Conservation (phyloP, 148 eudicot species). For the Polygonum maritimum region DNA sequence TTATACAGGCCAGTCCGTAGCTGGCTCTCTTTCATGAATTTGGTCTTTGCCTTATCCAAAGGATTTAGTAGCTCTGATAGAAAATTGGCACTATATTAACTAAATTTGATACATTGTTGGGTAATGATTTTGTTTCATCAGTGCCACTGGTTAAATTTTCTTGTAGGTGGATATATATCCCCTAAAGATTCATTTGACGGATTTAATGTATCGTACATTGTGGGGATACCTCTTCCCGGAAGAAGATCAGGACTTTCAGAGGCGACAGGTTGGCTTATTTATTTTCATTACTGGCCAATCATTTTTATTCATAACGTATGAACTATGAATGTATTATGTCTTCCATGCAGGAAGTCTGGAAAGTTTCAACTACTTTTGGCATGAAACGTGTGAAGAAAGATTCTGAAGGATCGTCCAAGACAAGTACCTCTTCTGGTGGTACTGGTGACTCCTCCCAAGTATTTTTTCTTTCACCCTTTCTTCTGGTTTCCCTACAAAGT, state of each 20-base stretch:
- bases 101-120: not conserved
- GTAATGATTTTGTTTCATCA: not conserved
- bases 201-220: slow-evolving; percentile 77
- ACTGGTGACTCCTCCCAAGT: slow-evolving; percentile 58
- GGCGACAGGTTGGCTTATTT: slow-evolving; percentile 69
- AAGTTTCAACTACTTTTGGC: slow-evolving; percentile 95
- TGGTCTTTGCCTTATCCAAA: not conserved
- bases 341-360: slow-evolving; percentile 77
- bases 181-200: slow-evolving; percentile 90
- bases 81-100: not conserved
- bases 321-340: not conserved
- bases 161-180: slow-evolving; percentile 93
- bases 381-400: slow-evolving; percentile 78
- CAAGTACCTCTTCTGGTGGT: slow-evolving; percentile 44
- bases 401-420: slow-evolving; percentile 47
- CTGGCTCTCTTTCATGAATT: not conserved
- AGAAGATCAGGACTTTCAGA: slow-evolving; percentile 96
- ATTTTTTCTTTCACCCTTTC: slow-evolving; percentile 13
- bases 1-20: not conserved
- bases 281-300: not conserved
- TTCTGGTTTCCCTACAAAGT: not conserved
- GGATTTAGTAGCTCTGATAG: not conserved
- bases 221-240: slow-evolving; percentile 99
- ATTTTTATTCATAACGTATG: not conserved
- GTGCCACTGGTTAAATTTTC: slow-evolving; percentile 10